Evolutionary conservation across 208 protist species (phyloP).

Genomic region (Angomonas ambiguus): DNA sequence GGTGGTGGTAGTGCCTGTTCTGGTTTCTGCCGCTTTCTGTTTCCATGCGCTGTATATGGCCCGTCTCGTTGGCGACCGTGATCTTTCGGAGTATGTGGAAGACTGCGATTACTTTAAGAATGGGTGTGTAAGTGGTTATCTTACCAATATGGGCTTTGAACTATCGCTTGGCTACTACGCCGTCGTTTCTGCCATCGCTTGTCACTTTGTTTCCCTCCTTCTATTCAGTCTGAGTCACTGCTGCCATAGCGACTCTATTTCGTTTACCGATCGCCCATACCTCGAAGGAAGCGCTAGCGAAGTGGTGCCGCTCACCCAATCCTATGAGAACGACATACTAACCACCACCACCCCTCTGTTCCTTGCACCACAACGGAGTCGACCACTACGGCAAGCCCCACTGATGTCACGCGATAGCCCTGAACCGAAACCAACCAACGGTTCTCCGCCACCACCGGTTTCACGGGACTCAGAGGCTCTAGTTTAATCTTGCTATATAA

Average conservation of each 20-base stretch:
- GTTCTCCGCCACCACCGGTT: not conserved
- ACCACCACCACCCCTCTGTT: not conserved
- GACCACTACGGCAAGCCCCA: not conserved
- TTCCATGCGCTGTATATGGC: not conserved
- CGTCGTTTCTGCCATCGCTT: not conserved
- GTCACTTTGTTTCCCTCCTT: not conserved
- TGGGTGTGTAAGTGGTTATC: not conserved
- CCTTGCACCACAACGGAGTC: not conserved
- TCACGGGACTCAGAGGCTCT: not conserved
- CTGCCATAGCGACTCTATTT: not conserved
- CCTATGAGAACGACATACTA: not conserved
- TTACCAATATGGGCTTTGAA: not conserved
- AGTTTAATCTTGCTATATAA: not conserved
- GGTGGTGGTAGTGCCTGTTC: not conserved
- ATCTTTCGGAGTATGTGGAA: not conserved
- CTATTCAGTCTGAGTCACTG: not conserved
- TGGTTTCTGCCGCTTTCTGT: not conserved
- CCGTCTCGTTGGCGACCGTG: not conserved
- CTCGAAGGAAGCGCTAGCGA: not conserved
- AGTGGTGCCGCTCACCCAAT: not conserved
- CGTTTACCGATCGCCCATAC: not conserved
- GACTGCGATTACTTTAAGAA: not conserved
- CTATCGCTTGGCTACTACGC: not conserved
- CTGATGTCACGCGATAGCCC: not conserved
- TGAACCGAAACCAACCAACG: not conserved